A percentile compares a stretch with the other conserved stretches of the same genome.
These are phyloP conservation scores for Acacia crassicarpa DNA, from an alignment of 306 rosid species.

Conservation along the genomic window DNA sequence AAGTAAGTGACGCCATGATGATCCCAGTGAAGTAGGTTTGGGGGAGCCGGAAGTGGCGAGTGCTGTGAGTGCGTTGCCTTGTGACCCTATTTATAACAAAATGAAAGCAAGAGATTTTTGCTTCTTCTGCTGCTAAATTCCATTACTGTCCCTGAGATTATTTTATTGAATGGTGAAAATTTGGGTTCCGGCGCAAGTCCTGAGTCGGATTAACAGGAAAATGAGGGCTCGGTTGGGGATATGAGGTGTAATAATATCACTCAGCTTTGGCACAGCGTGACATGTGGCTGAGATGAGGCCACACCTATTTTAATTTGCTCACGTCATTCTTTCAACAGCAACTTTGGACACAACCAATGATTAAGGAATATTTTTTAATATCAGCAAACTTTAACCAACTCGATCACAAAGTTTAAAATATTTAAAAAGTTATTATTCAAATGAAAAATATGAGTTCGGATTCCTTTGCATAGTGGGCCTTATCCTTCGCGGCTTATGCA, in stretches of 20 bases:
- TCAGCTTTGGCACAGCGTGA: background rate
- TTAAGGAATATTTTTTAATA: no score
- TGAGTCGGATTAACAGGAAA: background rate
- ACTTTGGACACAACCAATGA: no score
- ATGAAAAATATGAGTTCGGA: no score
- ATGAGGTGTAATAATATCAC: background rate
- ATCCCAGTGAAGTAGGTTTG: background rate
- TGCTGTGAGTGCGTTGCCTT: background rate
- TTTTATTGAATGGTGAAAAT: background rate
- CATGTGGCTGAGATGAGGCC: background rate
- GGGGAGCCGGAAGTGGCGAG: background rate
- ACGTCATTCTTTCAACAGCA: background rate
- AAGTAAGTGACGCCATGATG: background rate
- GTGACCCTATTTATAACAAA: background rate
- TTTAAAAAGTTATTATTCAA: no score
- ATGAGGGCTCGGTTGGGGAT: background rate
- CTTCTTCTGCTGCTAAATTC: background rate
- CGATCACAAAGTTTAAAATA: no score
- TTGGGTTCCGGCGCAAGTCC: background rate
- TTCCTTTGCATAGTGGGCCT: no score
- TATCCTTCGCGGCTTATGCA: no score
- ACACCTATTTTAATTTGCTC: background rate
- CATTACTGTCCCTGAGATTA: background rate
- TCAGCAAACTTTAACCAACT: no score
- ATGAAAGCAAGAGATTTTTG: background rate